These are phyloP conservation scores for Ophiostoma ulmi DNA, from an alignment of 2,329 filamentous ascomycete genomes.

Conservation along the genomic window DNA sequence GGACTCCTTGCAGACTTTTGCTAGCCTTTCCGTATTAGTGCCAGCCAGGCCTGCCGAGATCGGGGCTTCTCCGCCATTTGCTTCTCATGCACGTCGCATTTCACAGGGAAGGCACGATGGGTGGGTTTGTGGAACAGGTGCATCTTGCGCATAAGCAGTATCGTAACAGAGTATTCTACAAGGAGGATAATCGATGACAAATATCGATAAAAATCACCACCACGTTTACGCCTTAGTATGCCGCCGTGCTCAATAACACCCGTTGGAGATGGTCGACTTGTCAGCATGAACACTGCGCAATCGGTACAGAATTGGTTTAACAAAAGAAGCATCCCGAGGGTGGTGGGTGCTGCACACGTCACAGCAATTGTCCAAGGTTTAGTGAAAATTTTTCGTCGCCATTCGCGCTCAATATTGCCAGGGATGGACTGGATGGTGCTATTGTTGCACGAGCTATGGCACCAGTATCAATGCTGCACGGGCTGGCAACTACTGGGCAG, in stretches of 20 bases:
- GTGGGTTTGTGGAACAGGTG: neutral
- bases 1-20: neutral
- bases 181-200: no score
- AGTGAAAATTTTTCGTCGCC: slow-evolving; percentile 15
- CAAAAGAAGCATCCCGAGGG: neutral
- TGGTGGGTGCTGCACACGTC: neutral
- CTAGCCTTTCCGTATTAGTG: slow-evolving; percentile 13
- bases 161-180: no score
- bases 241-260: neutral
- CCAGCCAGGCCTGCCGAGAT: slow-evolving; percentile 19
- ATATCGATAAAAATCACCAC: neutral
- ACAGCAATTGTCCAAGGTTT: neutral
- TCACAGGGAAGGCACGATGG: slow-evolving; percentile 9
- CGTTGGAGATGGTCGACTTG: neutral
- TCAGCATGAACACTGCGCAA: neutral
- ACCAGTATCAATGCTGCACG: no score
- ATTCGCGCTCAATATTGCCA: slow-evolving; percentile 9
- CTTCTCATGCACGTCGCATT: neutral
- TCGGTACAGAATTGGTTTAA: neutral
- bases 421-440: neutral
- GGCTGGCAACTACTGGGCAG: neutral
- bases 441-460: neutral
- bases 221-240: neutral
- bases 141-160: neutral
- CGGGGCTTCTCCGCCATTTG: slow-evolving; percentile 15